phyloP scores from a whole-genome alignment of 768 basidiomycete species.

The Rhizopogon vulgaris region DNA sequence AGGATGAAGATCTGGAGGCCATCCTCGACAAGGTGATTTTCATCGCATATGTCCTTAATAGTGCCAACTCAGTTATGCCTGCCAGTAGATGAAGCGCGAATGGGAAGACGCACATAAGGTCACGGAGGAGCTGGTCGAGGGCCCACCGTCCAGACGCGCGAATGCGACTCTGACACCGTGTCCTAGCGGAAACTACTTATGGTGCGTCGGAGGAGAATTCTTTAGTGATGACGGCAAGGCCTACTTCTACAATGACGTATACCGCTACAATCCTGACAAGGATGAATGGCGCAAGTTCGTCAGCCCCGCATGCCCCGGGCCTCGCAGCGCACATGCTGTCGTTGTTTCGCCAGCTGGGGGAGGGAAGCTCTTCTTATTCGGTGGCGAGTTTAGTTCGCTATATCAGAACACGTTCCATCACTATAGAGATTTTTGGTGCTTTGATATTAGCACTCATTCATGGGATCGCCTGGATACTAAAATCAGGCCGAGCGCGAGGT shows the following conservation, averaged over 20 bases:
- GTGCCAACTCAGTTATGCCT: background rate
- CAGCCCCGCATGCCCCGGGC: slow-evolving; percentile 80
- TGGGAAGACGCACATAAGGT: slow-evolving; percentile 80
- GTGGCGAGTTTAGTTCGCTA: slow-evolving; percentile 82
- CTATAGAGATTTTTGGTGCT: slow-evolving; percentile 86
- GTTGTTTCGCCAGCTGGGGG: slow-evolving; percentile 71
- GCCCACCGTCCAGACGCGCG: slow-evolving; percentile 76
- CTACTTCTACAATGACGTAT: slow-evolving; percentile 85
- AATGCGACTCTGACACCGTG: slow-evolving; percentile 79
- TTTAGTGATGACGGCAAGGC: slow-evolving; percentile 84
- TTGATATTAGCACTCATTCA: slow-evolving; percentile 68
- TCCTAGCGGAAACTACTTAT: slow-evolving; percentile 75
- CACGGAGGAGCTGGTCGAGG: slow-evolving; percentile 80
- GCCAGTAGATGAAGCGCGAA: slow-evolving; percentile 68
- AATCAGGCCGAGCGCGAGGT: slow-evolving; percentile 69
- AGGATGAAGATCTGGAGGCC: slow-evolving; percentile 75
- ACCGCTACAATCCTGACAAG: slow-evolving; percentile 83
- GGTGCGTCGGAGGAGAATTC: slow-evolving; percentile 83
- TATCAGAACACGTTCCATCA: slow-evolving; percentile 84
- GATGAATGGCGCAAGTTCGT: slow-evolving; percentile 89
- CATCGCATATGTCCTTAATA: background rate
- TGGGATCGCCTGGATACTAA: slow-evolving; percentile 93
- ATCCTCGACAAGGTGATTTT: slow-evolving; percentile 69
- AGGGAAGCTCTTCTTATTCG: slow-evolving; percentile 81
- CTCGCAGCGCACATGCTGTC: slow-evolving; percentile 82